These are phyloP conservation scores for Staphylotrichum longicolle DNA, from an alignment of 495 filamentous ascomycete species.

Conservation along the genomic window DNA sequence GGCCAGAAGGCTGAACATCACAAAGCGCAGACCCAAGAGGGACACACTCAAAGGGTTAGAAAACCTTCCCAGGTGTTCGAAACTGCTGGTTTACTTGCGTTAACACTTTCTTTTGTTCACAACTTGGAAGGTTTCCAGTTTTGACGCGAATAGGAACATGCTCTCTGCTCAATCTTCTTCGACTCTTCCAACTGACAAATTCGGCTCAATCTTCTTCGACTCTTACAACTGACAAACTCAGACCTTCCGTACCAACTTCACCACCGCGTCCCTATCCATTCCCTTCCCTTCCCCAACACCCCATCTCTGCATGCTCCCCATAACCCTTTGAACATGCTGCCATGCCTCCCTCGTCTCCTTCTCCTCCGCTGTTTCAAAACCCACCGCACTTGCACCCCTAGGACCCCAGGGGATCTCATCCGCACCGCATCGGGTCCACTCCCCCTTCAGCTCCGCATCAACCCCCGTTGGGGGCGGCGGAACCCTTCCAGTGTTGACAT, in stretches of 20 bases:
- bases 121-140: too few relatives aligned
- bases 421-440: slow-evolving; percentile 43
- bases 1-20: too few relatives aligned
- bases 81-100: too few relatives aligned
- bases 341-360: slow-evolving; percentile 4
- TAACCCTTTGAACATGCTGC: background rate
- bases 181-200: too few relatives aligned
- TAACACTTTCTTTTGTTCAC: too few relatives aligned
- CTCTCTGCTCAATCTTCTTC: too few relatives aligned
- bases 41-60: too few relatives aligned
- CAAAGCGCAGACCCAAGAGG: too few relatives aligned
- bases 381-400: background rate
- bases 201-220: too few relatives aligned
- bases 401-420: slow-evolving; percentile 37
- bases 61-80: too few relatives aligned
- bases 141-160: too few relatives aligned
- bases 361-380: background rate
- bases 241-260: background rate
- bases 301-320: background rate
- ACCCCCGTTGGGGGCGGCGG: slow-evolving; percentile 37
- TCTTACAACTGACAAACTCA: too few relatives aligned
- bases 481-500: slow-evolving; percentile 41
- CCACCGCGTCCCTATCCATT: background rate
- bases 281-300: background rate
- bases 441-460: slow-evolving; percentile 29